Conservation (phyloP, 495 filamentous ascomycete species). For the Penicillium robsamsonii region DNA sequence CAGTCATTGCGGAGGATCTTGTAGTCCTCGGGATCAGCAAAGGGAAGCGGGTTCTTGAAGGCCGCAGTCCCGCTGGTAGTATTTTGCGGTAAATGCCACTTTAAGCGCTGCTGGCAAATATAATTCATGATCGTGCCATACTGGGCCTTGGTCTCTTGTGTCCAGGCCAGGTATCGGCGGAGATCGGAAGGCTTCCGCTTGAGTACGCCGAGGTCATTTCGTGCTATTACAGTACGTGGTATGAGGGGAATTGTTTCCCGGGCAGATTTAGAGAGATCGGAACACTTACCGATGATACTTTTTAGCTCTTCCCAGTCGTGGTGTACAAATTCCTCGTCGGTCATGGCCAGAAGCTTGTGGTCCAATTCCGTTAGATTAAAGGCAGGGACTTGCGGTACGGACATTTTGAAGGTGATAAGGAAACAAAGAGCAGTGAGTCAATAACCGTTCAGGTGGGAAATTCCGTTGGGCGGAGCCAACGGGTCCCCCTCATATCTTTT, state of each 20-base stretch:
- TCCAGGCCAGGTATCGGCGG: constrained; percentile 80
- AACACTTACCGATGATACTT: constrained; percentile 61
- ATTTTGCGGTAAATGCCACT: constrained; percentile 54
- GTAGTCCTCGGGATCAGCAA: constrained; percentile 67
- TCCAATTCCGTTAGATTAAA: constrained; percentile 67
- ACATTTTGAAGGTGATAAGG: constrained; percentile 8
- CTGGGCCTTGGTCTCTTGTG: constrained; percentile 59
- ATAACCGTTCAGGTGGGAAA: constrained; percentile 14
- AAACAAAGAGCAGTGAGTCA: neutral
- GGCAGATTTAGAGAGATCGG: constrained; percentile 7
- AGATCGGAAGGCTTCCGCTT: constrained; percentile 83
- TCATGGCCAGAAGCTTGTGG: constrained; percentile 61
- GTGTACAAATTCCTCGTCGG: constrained; percentile 64
- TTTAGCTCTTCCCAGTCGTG: constrained; percentile 70
- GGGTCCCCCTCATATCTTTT: constrained; percentile 9
- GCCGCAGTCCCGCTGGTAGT: constrained; percentile 24
- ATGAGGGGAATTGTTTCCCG: constrained; percentile 14
- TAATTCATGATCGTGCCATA: constrained; percentile 80
- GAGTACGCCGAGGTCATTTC: constrained; percentile 71
- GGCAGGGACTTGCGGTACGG: constrained; percentile 27
- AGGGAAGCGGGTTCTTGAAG: constrained; percentile 55
- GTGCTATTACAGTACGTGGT: constrained; percentile 38
- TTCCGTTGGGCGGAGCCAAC: constrained; percentile 29
- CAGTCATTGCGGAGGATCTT: constrained; percentile 84
- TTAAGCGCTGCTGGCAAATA: constrained; percentile 68